Conservation (phyloP, 2,329 filamentous ascomycete species). For the Drechslerella stenobrocha region DNA sequence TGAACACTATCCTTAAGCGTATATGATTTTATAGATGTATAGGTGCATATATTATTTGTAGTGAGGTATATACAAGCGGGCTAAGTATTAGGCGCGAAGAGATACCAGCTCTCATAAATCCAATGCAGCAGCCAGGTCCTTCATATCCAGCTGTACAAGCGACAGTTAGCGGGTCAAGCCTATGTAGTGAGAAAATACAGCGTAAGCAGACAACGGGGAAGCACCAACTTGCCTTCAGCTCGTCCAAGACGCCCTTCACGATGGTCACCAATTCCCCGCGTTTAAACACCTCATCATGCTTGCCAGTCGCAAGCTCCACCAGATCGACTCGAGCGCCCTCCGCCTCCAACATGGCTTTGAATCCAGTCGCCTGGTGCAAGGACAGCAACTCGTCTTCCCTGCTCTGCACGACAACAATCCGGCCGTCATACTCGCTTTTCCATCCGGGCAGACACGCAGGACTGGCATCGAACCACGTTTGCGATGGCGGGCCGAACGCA, state of each 20-base stretch:
- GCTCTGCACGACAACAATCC: conserved; percentile 59
- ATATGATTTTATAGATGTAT: no score
- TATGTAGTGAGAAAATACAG: background rate
- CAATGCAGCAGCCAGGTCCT: conserved; percentile 35
- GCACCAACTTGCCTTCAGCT: no score
- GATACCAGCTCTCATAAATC: conserved; percentile 40
- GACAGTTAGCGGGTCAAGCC: background rate
- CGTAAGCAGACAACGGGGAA: no score
- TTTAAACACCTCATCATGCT: conserved; percentile 68
- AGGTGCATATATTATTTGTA: no score
- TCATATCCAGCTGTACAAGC: conserved; percentile 41
- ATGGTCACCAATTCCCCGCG: conserved; percentile 53
- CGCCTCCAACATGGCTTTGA: conserved; percentile 60
- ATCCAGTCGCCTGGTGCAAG: conserved; percentile 63
- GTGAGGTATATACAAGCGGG: conserved; percentile 1
- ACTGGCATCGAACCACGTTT: conserved; percentile 61
- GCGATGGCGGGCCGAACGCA: conserved; percentile 64
- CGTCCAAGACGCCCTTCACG: conserved; percentile 39
- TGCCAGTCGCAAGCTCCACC: conserved; percentile 58
- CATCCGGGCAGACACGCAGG: conserved; percentile 56
- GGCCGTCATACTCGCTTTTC: conserved; percentile 53
- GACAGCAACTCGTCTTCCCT: conserved; percentile 60
- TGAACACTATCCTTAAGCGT: no score
- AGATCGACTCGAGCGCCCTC: conserved; percentile 56
- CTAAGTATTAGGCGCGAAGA: background rate